Base-by-base conservation (phyloP, 2,329 filamentous ascomycete genomes). In the Aspergillus texensis region DNA sequence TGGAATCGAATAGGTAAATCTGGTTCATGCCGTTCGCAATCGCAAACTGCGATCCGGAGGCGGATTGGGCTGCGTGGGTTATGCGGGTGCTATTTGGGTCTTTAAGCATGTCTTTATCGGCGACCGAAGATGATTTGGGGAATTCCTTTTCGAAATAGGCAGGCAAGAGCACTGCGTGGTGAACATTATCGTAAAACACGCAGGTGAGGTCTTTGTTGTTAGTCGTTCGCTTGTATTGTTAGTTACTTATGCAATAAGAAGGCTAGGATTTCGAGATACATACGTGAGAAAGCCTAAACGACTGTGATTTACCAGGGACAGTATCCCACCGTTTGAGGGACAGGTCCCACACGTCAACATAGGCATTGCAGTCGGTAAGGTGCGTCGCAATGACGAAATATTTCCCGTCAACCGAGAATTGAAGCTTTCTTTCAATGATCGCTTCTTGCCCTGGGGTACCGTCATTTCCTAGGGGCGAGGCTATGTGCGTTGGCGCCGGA, bases 21-120 rank as follows among this genome's bases (percentile, higher is more conserved):
- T 78, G 74, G 6, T 71, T 74, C 71, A 74, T 74, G n/a, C 73
- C 71, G 58, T 77, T 78, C 45, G 71, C 71, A 41, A 74, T 67
- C 10, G 70, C 65, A 45, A 76, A 74, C 9, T 69, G 69, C 6
- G 67, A 61, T 10, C 74, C 75, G 3, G 74, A 75, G 4, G 75
- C 74, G 5, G 75, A 77, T 61, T 77, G 76, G 14, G 75, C 74
- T 10, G 74, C 75, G 50, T 76, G 71, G 6, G 77, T 67, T 24
- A 77, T 71, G 48, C 72, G 73, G 0, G 74, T 74, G 58, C 71
- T 73, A 16, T 71, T 72, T 9, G 70, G 70, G 59, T 74, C 71
- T 63, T 71, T 74, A 55, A 70, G 71, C 6, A 73, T 69, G 52
- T 65, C 48, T 8, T 64, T 58, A 26, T 67, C 62, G 19, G 66